Evolutionary conservation across 768 basidiomycete genomes (phyloP).

Genomic region (Mycena albidolilacea): DNA sequence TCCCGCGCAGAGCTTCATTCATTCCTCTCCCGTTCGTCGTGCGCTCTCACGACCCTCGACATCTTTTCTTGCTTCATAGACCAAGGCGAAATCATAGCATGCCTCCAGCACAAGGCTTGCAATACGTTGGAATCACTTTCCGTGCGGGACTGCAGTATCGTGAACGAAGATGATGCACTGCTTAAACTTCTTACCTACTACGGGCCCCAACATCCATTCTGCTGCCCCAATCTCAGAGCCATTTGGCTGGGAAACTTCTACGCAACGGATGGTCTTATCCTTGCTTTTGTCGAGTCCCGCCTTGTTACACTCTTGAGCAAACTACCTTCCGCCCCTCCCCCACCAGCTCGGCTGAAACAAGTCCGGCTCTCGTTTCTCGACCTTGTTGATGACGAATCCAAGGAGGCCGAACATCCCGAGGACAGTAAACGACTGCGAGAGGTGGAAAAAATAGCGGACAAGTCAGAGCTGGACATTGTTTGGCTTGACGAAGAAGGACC

Average conservation of each 20-base stretch:
- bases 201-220: neutral
- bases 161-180: neutral
- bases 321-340: neutral
- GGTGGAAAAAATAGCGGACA: neutral
- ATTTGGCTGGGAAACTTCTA: slow-evolving; percentile 3
- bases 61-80: slow-evolving; percentile 14
- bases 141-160: neutral
- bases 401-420: neutral
- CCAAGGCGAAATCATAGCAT: slow-evolving; percentile 11
- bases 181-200: slow-evolving; percentile 24
- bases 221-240: neutral
- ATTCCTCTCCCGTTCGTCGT: slow-evolving; percentile 32
- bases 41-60: slow-evolving; percentile 1
- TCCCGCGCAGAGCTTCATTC: slow-evolving; percentile 1
- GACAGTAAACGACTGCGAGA: slow-evolving; percentile 9
- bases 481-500: neutral
- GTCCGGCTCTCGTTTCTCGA: slow-evolving; percentile 17
- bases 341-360: slow-evolving; percentile 13
- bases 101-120: slow-evolving; percentile 25
- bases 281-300: slow-evolving; percentile 25
- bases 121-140: slow-evolving; percentile 1
- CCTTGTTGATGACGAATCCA: neutral
- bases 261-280: slow-evolving; percentile 14
- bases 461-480: neutral
- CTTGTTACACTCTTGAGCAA: neutral